Evolutionary conservation across 2,329 filamentous ascomycete species (phyloP), one percentile per base, ranked within the genome.

Genomic region (Sporothrix variecibatus): DNA sequence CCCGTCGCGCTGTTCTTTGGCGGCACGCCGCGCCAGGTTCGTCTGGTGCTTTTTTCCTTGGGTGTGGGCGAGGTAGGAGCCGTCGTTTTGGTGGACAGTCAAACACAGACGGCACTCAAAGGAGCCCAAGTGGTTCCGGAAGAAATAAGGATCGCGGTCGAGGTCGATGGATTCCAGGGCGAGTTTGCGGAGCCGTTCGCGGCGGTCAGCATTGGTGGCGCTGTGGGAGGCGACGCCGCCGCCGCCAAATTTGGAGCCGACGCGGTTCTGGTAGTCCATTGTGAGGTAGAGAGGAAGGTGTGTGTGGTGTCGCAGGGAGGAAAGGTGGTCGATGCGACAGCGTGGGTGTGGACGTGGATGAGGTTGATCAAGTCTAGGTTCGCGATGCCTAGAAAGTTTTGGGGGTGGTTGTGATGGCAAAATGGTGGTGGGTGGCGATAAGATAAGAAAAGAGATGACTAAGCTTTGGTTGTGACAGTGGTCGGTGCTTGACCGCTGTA

Each of bases 141-240:
- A 99, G 87, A 98, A 98, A 89, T 98, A 99, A 0, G 96, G 96
- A 85, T 99, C 96, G 85, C 98, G 98, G 85, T 98, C 96, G 76
- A 98, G 93, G 86, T 98, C 95, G 87, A 99, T 99, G 73, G 94
- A 97, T 85, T 99, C 96, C 81, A 99, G 93, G 74, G 96, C 96
- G 81, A 99, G 94, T 86, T 98, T 98, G 83, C 95, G 94, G 53
- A 99, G 92, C 77, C 96, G 95, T 84, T 99, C 96, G 82, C 96
- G 94, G 75, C 96, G 94, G 88, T 98, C 96, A 77, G 96, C 95
- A 84, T 98, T 98, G 76, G 94, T 97, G 75, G 94, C 94, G 80
- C 92, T 95, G 81, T 94, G 91, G 6, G 95, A 98, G 82, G 96
- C 96, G 79, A 98, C 95, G 83, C 96, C 96, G 80, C 96, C 96